Evolutionary conservation across 768 basidiomycete species (phyloP), one percentile per base, ranked within the genome.

Genomic region (Lactarius vividus): DNA sequence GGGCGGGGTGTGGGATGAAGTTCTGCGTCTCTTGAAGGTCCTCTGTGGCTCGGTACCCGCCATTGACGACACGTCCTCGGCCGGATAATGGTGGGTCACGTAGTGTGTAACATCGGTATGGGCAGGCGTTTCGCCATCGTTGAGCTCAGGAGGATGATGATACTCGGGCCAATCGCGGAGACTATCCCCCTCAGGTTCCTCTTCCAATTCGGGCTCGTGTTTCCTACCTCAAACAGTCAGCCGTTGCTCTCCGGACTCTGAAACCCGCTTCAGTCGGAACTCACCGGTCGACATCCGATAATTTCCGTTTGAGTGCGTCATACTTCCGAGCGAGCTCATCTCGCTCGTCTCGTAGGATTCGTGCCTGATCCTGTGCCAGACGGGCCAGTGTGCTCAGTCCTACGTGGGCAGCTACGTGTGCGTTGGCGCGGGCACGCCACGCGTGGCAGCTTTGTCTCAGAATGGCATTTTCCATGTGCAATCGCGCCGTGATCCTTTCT

Each of bases 231-330:
- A 35, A 42, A 46, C 18, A 9, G 37, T 59, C 57, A 66, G 39
- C 15, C 35, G 33, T 35, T 44, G 40, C 31, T 52, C 55, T 33
- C 18, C 49, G 15, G n/a, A 35, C 4, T 26, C 33, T 28, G 18
- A 39, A 40, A 20, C 42, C 20, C 23, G 52, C 57, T 13, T 26
- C n/a, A 61, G 2, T 57, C 63, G 61, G 59, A 37, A 58, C 63
- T 37, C 61, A 67, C 66, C 62, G 66, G 66, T 59, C 52, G 2
- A 67, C 57, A 46, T 63, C 66, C 62, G 66, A 67, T 39, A 67
- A 65, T 46, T 67, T 69, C 64, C 68, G 65, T 42, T 67, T 67
- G 10, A 69, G 23, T 18, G 66, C 35, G 15, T 55, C 66, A 49
- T 63, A 69, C 62, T 69, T 63, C 53, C 53, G 57, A 23, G 62